Evolutionary conservation across 495 filamentous ascomycete genomes (phyloP).

Genomic region (Xeromyces bisporus): DNA sequence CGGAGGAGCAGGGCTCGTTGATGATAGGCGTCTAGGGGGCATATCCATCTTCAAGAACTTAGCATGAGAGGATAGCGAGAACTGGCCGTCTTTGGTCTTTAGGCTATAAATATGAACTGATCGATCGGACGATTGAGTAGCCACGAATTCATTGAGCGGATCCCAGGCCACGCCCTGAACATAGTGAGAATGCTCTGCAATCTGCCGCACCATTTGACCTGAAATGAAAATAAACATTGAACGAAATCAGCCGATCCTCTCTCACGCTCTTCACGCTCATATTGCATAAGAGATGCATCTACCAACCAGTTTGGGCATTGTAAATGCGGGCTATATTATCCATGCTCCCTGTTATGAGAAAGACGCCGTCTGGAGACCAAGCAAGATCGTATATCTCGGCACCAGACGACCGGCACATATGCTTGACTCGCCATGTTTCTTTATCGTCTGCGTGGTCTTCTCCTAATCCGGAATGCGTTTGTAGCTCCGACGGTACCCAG

Average conservation of each 20-base stretch:
- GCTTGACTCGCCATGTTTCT: constrained; percentile 89
- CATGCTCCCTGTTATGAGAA: constrained; percentile 98
- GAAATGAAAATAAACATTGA: background rate
- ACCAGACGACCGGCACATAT: constrained; percentile 86
- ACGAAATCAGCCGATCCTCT: too few species aligned
- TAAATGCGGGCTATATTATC: constrained; percentile 97
- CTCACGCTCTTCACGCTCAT: too few species aligned
- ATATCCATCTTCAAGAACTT: constrained; percentile 79
- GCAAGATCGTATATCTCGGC: constrained; percentile 96
- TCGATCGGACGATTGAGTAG: constrained; percentile 94
- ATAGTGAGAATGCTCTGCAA: constrained; percentile 97
- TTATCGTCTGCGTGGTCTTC: constrained; percentile 82
- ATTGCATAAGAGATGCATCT: constrained; percentile 1
- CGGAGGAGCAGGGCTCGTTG: constrained; percentile 81
- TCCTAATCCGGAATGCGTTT: constrained; percentile 48
- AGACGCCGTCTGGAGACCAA: constrained; percentile 91
- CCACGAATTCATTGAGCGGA: constrained; percentile 92
- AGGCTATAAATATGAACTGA: constrained; percentile 94
- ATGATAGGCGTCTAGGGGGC: constrained; percentile 73
- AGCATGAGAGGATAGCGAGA: constrained; percentile 62
- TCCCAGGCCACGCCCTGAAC: constrained; percentile 99
- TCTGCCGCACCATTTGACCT: constrained; percentile 88
- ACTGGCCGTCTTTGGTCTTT: constrained; percentile 92
- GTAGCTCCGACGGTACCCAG: constrained; percentile 78
- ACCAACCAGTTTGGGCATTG: constrained; percentile 78